Evolutionary conservation across 441 rosid genomes (phyloP).

Genomic region (Populus hybrid): DNA sequence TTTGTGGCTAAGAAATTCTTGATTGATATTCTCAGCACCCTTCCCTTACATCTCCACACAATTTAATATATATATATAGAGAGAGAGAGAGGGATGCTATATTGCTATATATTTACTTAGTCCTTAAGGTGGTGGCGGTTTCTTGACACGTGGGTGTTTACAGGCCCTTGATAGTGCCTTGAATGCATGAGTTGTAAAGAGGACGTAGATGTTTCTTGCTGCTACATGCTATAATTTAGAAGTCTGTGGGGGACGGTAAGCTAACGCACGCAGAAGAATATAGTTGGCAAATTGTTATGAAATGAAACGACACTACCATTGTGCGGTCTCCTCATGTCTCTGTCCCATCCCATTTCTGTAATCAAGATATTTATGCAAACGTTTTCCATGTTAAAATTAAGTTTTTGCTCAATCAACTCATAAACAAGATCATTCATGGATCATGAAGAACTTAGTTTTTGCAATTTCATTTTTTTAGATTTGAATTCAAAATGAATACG

Average conservation of each 20-base stretch:
- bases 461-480: too few relatives aligned
- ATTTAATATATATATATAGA: too few relatives aligned
- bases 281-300: too few relatives aligned
- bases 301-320: too few relatives aligned
- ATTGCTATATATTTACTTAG: constrained; percentile 32
- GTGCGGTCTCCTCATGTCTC: background rate
- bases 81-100: too few relatives aligned
- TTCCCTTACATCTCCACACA: background rate
- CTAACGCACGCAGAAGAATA: background rate
- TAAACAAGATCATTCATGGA: too few relatives aligned
- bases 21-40: background rate
- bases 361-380: background rate
- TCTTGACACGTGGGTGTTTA: constrained; percentile 35
- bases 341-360: background rate
- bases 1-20: background rate
- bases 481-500: too few relatives aligned
- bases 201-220: constrained; percentile 16
- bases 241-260: too few relatives aligned
- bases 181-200: constrained; percentile 21
- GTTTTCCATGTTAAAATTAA: background rate
- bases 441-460: too few relatives aligned
- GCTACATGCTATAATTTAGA: background rate
- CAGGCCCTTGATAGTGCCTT: constrained; percentile 41
- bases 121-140: constrained; percentile 39
- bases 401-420: too few relatives aligned